Percentiles rank a stretch among this genome's conserved stretches.
phyloP scores from a whole-genome alignment of 1,139 yeast species.

The Diutina catenulata region DNA sequence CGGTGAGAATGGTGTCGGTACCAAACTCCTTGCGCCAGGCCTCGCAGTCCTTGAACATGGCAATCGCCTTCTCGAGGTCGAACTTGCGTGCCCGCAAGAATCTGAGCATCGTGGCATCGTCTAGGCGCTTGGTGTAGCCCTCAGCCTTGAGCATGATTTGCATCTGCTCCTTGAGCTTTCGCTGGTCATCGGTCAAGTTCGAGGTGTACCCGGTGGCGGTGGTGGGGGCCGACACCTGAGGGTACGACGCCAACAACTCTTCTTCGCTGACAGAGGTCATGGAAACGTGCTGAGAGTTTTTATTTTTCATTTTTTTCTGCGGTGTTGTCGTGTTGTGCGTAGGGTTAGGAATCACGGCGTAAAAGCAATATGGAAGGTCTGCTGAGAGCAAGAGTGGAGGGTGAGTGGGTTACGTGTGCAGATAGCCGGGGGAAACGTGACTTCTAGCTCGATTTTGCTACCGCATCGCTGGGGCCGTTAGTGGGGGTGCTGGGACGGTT shows the following conservation, averaged over 20 bases:
- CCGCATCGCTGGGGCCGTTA: too few species aligned
- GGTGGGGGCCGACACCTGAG: conserved; percentile 54
- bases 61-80: conserved; percentile 64
- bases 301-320: neutral
- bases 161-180: conserved; percentile 41
- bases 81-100: conserved; percentile 94
- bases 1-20: conserved; percentile 71
- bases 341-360: neutral
- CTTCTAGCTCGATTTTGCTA: too few species aligned
- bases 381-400: neutral
- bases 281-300: neutral
- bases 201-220: conserved; percentile 73
- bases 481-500: too few species aligned
- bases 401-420: too few species aligned
- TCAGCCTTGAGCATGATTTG: conserved; percentile 44
- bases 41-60: conserved; percentile 82
- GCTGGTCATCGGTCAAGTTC: conserved; percentile 59
- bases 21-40: conserved; percentile 86
- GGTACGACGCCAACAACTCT: conserved; percentile 39
- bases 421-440: too few species aligned
- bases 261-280: conserved; percentile 11
- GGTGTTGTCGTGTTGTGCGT: neutral
- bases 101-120: conserved; percentile 81
- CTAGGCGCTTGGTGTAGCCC: conserved; percentile 67
- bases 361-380: neutral